Evolutionary conservation across 192 early-diverging fungal species (phyloP), one percentile per base, ranked within the genome.

Genomic region (Bifiguratus adelaidae): DNA sequence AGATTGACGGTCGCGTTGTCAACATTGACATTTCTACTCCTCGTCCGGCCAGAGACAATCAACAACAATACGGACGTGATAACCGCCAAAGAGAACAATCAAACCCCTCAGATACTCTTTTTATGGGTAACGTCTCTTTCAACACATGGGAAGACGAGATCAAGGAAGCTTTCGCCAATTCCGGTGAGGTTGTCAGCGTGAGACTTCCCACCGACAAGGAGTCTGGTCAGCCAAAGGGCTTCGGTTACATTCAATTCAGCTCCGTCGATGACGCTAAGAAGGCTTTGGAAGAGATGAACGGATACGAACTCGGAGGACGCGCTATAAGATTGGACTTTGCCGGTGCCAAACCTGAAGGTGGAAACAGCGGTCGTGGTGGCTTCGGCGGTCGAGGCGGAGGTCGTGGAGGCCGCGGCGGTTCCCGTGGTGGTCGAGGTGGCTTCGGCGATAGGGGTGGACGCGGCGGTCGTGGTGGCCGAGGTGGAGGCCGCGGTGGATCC

Each of bases 191-290:
- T 29, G 53, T 81, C 32, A 63, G 65, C 2, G 53, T 52, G 36
- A 74, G 87, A 51, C 50, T 91, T 29, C 89, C 87, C 35, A 87
- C 78, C 22, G 78, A 87, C 64, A 63, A 68, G n/a, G 87, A 87
- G 29, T 70, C 76, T 44, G 85, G 81, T 30, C 62, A 74, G 44
- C 66, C 73, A 44, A 87, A 84, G 66, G 89, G 87, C 8, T 90
- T 90, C 61, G 93, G 88, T 55, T 97, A 95, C 68, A 77, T 97
- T 22, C 81, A 93, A 56, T 97, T 92, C 55, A 66, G 67, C 16
- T 47, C 71, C 46, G 63, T 67, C 24, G 83, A 73, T 28, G 67
- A 68, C 21, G 88, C 84, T 52, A 70, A 88, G 56, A 69, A 69
- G 49, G 88, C 88, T 24, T 71, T 86, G 18, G 72, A 80, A 64